Evolutionary conservation across 2,329 filamentous ascomycete genomes (phyloP).

Genomic region (Ophiocordyceps camponoti-floridani): DNA sequence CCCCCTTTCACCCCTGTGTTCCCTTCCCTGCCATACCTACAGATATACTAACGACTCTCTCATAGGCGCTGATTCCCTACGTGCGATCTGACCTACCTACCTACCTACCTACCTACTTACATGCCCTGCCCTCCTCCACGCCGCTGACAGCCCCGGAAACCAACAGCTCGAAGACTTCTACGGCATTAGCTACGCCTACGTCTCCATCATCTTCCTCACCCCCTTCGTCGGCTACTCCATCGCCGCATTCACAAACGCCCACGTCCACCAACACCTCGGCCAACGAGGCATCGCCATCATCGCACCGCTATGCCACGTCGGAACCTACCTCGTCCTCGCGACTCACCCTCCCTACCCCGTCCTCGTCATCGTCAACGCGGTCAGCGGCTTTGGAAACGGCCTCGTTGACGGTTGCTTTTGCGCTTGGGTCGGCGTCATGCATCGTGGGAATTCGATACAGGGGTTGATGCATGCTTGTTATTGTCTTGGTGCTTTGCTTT

Average conservation of each 20-base stretch:
- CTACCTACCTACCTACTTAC: no score
- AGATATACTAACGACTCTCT: no score
- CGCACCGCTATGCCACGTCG: slow-evolving; percentile 39
- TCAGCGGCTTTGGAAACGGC: slow-evolving; percentile 52
- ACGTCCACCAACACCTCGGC: slow-evolving; percentile 40
- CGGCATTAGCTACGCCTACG: slow-evolving; percentile 35
- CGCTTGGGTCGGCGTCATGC: slow-evolving; percentile 42
- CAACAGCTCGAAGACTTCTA: slow-evolving; percentile 42
- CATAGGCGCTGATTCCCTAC: slow-evolving; percentile 16
- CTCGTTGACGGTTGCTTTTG: slow-evolving; percentile 34
- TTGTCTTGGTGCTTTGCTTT: slow-evolving; percentile 43
- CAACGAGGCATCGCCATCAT: slow-evolving; percentile 49
- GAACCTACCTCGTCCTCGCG: slow-evolving; percentile 41
- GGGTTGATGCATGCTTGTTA: slow-evolving; percentile 50
- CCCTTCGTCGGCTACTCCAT: slow-evolving; percentile 45
- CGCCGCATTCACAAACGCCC: slow-evolving; percentile 42
- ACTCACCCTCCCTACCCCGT: slow-evolving; percentile 48
- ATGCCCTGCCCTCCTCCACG: not conserved
- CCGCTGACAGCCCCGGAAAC: not conserved
- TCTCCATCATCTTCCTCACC: slow-evolving; percentile 46
- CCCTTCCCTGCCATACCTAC: no score
- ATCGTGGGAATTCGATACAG: slow-evolving; percentile 47
- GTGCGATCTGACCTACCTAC: slow-evolving; percentile 7
- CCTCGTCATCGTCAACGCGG: slow-evolving; percentile 40
- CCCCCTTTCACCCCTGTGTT: no score